Base-by-base conservation (phyloP, 148 eudicot genomes). In the Polygonum aviculare region DNA sequence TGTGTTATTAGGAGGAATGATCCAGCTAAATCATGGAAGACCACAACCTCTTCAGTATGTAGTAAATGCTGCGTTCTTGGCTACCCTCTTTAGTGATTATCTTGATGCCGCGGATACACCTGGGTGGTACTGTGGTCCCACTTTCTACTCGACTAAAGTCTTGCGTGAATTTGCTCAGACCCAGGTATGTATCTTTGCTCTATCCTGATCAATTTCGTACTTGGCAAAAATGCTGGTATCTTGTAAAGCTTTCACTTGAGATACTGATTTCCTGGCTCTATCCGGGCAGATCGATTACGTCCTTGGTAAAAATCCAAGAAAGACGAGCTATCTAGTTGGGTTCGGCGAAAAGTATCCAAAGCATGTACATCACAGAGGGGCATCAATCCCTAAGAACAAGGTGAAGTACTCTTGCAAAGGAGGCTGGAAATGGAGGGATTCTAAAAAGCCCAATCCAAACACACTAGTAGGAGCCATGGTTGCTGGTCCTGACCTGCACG, bases 1-100 rank as follows among this genome's bases (percentile, higher is more conserved):
- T 71, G 21, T 51, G 67, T 41, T 48, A 22, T 57, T 81, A 93
- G 98, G 98, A 26, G 96, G 98, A 45, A 73, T 91, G 87, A 93
- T 93, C 76, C 86, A 91, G 54, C 81, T 93, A 75, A 93, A 88
- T 79, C 92, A 91, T 76, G 98, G 98, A 78, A 81, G 86, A 35
- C 98, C 98, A 33, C 98, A 91, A 84, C 94, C 96, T 49, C 98
- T 93, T 77, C 98, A 93, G 72, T 93, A 91, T 78, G 97, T 86
- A 7, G 98, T 88, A 31, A 93, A 93, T 84, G 91, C 98, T 21
- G 98, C 98, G 45, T 93, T 93, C 83, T 80, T 93, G 84, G 97
- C 98, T 49, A 82, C 96, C 21, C 80, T 93, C 40, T 93, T 59
- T 77, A 86, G 88, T 80, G 98, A 93, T 82, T 93, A 93, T 80